These are phyloP conservation scores for Plasmodiophora brassicae DNA, from an alignment of 208 protist species.

Conservation along the genomic window DNA sequence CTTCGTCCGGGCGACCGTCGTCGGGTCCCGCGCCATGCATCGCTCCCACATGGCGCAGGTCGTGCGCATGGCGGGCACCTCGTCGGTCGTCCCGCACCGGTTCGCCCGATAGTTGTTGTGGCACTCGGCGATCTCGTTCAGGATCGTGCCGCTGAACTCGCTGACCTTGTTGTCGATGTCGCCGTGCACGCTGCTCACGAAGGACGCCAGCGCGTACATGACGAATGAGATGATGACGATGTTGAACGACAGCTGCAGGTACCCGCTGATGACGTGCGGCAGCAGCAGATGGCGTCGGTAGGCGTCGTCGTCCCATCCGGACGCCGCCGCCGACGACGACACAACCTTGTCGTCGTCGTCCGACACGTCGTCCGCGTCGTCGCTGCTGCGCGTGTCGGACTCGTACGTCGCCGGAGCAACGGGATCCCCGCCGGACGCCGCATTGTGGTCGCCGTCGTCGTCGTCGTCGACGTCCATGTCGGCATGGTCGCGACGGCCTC, in stretches of 20 bases:
- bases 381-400: too few species aligned
- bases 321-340: not conserved
- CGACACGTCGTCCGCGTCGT: too few species aligned
- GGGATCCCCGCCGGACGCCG: too few species aligned
- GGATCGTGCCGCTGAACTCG: not conserved
- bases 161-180: conserved; percentile 27
- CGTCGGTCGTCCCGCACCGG: not conserved
- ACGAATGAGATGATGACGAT: conserved; percentile 6
- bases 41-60: conserved; percentile 11
- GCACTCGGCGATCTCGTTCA: conserved; percentile 31
- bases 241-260: conserved; percentile 17
- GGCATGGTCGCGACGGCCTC: too few species aligned
- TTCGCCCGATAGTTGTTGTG: conserved; percentile 1
- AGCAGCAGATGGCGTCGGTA: conserved; percentile 12
- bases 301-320: not conserved
- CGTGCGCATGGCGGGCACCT: not conserved
- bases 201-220: conserved; percentile 8
- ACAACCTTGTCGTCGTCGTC: too few species aligned
- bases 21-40: not conserved
- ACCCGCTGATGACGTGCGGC: conserved; percentile 19
- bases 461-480: too few species aligned
- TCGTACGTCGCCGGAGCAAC: too few species aligned
- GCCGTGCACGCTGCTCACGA: conserved; percentile 1
- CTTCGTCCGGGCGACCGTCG: conserved; percentile 15
- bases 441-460: too few species aligned